Evolutionary conservation across 2,329 filamentous ascomycete genomes (phyloP), one percentile per base, ranked within the genome.

Genomic region (Daldinia eschscholtzii): DNA sequence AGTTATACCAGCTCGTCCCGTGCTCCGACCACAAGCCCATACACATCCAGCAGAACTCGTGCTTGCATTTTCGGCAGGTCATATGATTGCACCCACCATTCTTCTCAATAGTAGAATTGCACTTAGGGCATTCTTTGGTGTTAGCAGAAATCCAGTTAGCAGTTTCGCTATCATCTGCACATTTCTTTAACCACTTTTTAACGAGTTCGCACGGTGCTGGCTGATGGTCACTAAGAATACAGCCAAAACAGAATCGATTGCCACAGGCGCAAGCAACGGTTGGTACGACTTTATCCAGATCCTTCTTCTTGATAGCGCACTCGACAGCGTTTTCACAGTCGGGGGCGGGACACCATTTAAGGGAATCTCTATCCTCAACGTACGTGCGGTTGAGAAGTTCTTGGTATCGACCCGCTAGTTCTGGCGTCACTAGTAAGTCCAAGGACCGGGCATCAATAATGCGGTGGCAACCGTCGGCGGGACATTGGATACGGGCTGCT

Each of bases 131-230:
- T 80, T 99, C 96, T 79, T 99, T 99, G 1, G 96, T 99, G 80
- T 99, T 97, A 53, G 96, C 96, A 0, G 95, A 98, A 70, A 99
- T 99, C 96, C 96, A 99, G 80, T 99, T 99, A 3, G 96, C 95
- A 0, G 96, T 99, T 80, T 99, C 96, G 0, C 93, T 97, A 77
- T 99, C 96, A 79, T 99, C 96, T 64, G 96, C 96, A 78, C 96
- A 99, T 79, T 99, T 99, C 85, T 98, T 97, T 12, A 99, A 81
- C 96, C 96, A 99, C 78, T 88, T 91, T 86, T 96, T 98, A 58
- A 98, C 95, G 58, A 99, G 82, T 28, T 90, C 87, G 79, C 96
- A 99, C 0, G 96, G 95, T 2, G 95, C 93, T 2, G 96, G 96
- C 76, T 97, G 95, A 77, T 99, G 96, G 76, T 99, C 96, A 70